Evolutionary conservation across 345 rosid species (phyloP), one percentile per base, ranked within the genome.

Genomic region (Aquilaria yunnanensis): DNA sequence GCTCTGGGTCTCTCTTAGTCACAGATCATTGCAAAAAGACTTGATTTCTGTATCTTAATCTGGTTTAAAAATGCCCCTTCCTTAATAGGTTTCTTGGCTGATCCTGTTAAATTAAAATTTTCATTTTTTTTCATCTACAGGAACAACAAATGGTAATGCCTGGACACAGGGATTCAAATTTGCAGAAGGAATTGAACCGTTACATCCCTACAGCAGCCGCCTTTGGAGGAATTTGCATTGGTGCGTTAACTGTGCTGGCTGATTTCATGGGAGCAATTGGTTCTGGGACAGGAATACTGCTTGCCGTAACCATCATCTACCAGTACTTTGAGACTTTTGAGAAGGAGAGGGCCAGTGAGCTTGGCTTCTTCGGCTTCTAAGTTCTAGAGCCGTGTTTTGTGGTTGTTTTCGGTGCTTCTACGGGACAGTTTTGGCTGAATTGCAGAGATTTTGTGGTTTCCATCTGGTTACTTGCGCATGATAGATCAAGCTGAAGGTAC

Each of bases 61-160:
- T 16, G 23, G 23, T 16, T 16, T 16, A 16, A 16, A 16, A 16
- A 16, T 0, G 23, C 23, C 23, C 23, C 23, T 16, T 16, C 23
- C 23, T 16, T 16, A 16, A 16, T 16, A 16, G 23, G 23, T 16
- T 16, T 16, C 23, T 16, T 16, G 23, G 23, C 23, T 16, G 23
- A 16, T 16, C 23, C 23, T 16, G 23, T 16, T 16, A 16, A 16
- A 16, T 16, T 16, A 16, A 16, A 16, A 16, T 16, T 16, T 16
- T 16, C 23, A 16, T 16, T 16, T 16, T 16, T 16, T 16, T 16
- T 16, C 23, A 37, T 62, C 41, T 65, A 56, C 63, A 84, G 94
- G 94, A 87, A 61, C 94, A 87, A 82, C 90, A 82, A 80, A 87
- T 87, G 94, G 93, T 87, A 59, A 84, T 87, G 90, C 90, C 90